Evolutionary conservation across 1,139 yeast genomes (phyloP), one percentile per base, ranked within the genome.

Genomic region (Lodderomyces parapsilosis): DNA sequence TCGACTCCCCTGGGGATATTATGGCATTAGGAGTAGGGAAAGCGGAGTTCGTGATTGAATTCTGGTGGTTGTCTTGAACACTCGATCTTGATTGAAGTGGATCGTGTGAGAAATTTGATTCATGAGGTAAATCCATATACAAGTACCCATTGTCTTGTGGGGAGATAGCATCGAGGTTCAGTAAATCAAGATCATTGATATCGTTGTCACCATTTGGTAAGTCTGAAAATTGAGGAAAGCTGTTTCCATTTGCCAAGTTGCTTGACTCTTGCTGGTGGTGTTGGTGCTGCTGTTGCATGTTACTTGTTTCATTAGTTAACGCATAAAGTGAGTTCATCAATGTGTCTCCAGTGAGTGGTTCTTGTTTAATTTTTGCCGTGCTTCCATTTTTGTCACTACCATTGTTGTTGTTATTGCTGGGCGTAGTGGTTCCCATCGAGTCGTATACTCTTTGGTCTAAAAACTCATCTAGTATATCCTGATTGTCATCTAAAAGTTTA

Each of bases 401-500:
- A 20, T 28, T 40, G 39, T 8, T 45, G 46, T 43, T 57, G 62
- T 28, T 43, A 27, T 40, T 55, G 54, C 18, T 39, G 46, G 67
- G 67, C 2, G 66, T 58, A 43, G 55, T 60, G 17, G 57, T 53
- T 9, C 63, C 63, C 39, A 65, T 49, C 15, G 66, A 60, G 24
- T 76, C 81, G 49, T 76, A 78, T 2, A 78, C 74, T 43, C 83
- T 62, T 52, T 76, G 78, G 56, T 80, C 85, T 42, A 80, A 63
- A 51, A 80, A 79, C 57, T 80, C 85, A 51, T 78, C 82, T 41
- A 80, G 57, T 32, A 72, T 68, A 47, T 72, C 76, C 37, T 68
- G 73, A 42, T 67, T 71, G 22, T 66, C 48, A 27, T 39, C 41
- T 2, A 41, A 34, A 14, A 36, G 39, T 6, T 25, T 37, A 8